These are phyloP conservation scores for Monosporozyma servazzii DNA, from an alignment of 805 yeast genomes.

Conservation along the genomic window DNA sequence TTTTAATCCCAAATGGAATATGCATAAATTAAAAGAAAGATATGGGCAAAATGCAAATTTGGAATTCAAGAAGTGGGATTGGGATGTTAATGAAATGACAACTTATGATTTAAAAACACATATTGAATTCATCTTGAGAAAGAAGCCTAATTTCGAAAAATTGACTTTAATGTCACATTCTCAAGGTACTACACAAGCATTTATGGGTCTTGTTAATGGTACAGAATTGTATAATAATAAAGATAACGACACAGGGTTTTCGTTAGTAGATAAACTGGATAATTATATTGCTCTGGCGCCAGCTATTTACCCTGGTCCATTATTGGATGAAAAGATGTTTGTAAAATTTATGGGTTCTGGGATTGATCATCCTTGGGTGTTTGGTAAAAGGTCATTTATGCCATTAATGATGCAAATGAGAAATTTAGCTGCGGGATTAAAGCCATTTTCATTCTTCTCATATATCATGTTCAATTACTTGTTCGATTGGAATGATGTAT, in stretches of 20 bases:
- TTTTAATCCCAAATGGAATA: conserved; percentile 57
- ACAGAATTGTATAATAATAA: conserved; percentile 18
- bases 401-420: conserved; percentile 64
- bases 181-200: conserved; percentile 87
- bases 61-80: conserved; percentile 62
- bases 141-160: conserved; percentile 31
- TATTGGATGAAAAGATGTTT: conserved; percentile 54
- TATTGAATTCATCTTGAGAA: conserved; percentile 47
- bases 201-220: conserved; percentile 52
- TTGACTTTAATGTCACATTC: conserved; percentile 73
- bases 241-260: conserved; percentile 1
- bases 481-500: conserved; percentile 75
- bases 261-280: conserved; percentile 39
- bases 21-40: conserved; percentile 15
- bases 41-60: conserved; percentile 9
- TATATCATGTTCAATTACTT: conserved; percentile 79
- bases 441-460: conserved; percentile 54
- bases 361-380: conserved; percentile 41
- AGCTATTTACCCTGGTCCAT: conserved; percentile 79
- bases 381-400: conserved; percentile 73
- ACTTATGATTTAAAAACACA: conserved; percentile 67
- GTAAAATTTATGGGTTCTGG: conserved; percentile 52
- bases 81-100: conserved; percentile 87
- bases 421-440: conserved; percentile 36
- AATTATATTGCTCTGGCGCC: conserved; percentile 78